Evolutionary conservation across 2,329 filamentous ascomycete genomes (phyloP), one percentile per base, ranked within the genome.

Genomic region (Phoma sp.): DNA sequence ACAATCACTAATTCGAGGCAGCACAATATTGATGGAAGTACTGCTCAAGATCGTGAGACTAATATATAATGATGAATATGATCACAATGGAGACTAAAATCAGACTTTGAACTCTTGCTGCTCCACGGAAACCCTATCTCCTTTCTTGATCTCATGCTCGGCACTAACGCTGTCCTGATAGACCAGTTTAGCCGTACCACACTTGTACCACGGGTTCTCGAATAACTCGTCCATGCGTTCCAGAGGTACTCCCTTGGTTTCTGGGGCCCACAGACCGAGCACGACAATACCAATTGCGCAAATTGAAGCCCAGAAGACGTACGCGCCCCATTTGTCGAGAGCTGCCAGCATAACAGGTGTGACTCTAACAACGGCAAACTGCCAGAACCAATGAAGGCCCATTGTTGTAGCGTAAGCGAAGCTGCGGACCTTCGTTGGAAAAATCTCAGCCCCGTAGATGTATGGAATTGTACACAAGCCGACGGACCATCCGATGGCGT

Each of bases 381-480:
- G 40, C n/a, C 27, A 43, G 14, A 43, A 43, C 40, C 40, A 43
- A 9, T 43, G 40, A 7, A 43, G 40, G 29, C 40, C 40, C 40
- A 43, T 43, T 1, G 40, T 43, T 13, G 40, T 33, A 6, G 40
- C 40, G n/a, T 43, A 43, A 1, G 40, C 40, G 14, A 43, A 29
- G 14, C 40, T 43, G 18, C 40, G 40, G 5, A 29, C 29, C 14
- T 43, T 43, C 11, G 40, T 43, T 4, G 40, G 40, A n/a, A 43
- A 43, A 10, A 43, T 43, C 40, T 43, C 40, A 18, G 40, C 27
- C 13, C 40, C 40, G 18, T 43, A 43, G 40, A 43, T 43, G 29
- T 43, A 43, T 3, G 40, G 40, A 9, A 43, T 43, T 8, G 40
- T 43, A 18, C 40, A 43, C 8, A 43, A 29, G 18, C 40, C 40